A percentile compares a stretch with the other conserved stretches of the same genome.
Evolutionary conservation across 345 rosid species (phyloP).

Genomic region (Pistacia integerrima): DNA sequence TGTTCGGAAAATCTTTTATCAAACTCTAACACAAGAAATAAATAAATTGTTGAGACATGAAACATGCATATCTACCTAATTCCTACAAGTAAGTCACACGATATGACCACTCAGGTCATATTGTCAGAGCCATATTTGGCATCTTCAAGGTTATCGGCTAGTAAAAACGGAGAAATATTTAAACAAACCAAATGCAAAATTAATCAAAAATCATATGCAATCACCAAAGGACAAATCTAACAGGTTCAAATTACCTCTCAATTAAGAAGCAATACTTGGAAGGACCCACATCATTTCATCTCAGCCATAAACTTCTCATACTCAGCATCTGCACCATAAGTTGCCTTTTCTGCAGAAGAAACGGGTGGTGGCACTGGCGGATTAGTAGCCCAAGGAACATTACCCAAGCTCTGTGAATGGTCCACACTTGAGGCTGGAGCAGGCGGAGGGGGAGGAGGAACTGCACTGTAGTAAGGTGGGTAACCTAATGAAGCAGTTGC

Average conservation of each 20-base stretch:
- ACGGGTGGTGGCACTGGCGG: slow-evolving; percentile 53
- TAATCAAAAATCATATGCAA: background rate
- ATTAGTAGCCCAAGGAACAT: slow-evolving; percentile 75
- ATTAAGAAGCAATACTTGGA: slow-evolving; percentile 18
- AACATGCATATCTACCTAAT: slow-evolving; percentile 2
- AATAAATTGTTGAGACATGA: background rate
- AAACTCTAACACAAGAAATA: background rate
- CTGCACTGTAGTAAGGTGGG: slow-evolving; percentile 73
- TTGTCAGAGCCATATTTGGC: background rate
- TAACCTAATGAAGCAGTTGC: slow-evolving; percentile 54
- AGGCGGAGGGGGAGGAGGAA: slow-evolving; percentile 69
- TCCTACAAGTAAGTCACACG: background rate
- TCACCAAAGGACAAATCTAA: background rate
- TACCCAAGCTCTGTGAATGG: slow-evolving; percentile 59
- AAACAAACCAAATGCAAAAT: slow-evolving; percentile 6
- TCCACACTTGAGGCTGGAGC: slow-evolving; percentile 51
- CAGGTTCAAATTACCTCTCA: slow-evolving; percentile 51
- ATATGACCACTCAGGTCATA: too few species aligned
- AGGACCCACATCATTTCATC: slow-evolving; percentile 64
- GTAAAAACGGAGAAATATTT: background rate
- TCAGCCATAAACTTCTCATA: slow-evolving; percentile 98
- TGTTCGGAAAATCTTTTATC: too few species aligned
- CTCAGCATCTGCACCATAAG: slow-evolving; percentile 77
- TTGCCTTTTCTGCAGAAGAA: slow-evolving; percentile 55
- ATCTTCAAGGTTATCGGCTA: slow-evolving; percentile 8